Conservation (phyloP, 768 basidiomycete genomes). For the Sarcomyxa edulis region DNA sequence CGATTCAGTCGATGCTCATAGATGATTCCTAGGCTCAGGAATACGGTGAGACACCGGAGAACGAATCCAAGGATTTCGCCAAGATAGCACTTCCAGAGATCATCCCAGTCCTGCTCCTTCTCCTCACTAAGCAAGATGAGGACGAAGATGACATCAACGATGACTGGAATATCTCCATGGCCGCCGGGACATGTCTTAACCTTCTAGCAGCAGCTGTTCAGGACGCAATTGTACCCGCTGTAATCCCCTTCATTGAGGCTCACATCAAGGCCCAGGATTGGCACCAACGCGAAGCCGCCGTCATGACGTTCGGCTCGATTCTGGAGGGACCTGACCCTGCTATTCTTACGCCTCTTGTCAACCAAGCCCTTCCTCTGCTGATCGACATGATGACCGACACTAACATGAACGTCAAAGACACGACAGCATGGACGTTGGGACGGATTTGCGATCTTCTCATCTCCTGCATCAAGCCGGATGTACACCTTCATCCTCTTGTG, state of each 20-base stretch:
- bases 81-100: conserved; percentile 94
- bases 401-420: conserved; percentile 88
- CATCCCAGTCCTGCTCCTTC: conserved; percentile 82
- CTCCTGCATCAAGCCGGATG: conserved; percentile 80
- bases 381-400: conserved; percentile 93
- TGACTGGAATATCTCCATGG: conserved; percentile 99
- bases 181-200: conserved; percentile 86
- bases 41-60: conserved; percentile 82
- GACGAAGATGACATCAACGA: conserved; percentile 98
- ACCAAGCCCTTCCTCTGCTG: conserved; percentile 89
- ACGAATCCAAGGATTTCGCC: conserved; percentile 87
- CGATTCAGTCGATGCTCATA: conserved; percentile 1
- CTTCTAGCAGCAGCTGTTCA: conserved; percentile 88
- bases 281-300: conserved; percentile 93
- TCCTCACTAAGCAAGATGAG: conserved; percentile 91
- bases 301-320: conserved; percentile 98
- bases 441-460: conserved; percentile 90
- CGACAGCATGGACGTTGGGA: conserved; percentile 96
- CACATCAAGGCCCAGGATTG: conserved; percentile 91
- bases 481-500: conserved; percentile 80
- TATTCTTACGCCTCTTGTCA: conserved; percentile 85
- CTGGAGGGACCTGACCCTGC: conserved; percentile 91
- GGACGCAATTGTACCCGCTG: conserved; percentile 85
- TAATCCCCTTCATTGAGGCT: conserved; percentile 97
- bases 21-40: conserved; percentile 63